phyloP scores from a whole-genome alignment of 2,329 filamentous ascomycete genomes.

The Aspergillus hortae region DNA sequence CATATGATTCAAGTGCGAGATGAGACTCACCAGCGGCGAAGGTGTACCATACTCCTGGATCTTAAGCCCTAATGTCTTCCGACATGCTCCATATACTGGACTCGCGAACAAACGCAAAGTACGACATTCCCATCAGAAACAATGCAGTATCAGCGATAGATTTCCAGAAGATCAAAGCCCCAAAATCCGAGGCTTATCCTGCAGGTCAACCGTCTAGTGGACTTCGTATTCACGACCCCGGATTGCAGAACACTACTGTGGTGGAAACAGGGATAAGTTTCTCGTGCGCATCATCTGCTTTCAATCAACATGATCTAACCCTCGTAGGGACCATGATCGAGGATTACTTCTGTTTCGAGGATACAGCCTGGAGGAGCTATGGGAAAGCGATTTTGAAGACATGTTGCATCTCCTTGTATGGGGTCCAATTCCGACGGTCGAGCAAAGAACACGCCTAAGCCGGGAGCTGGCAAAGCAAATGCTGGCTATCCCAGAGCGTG shows the following conservation, averaged over 20 bases:
- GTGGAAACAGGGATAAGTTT: constrained; percentile 28
- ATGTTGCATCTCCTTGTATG: constrained; percentile 30
- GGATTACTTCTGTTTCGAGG: constrained; percentile 28
- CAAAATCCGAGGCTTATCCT: constrained; percentile 10
- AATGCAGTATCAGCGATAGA: constrained; percentile 28
- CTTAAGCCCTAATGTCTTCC: constrained; percentile 11
- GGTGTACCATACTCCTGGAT: too few species aligned
- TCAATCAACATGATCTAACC: not conserved
- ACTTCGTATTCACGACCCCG: constrained; percentile 32
- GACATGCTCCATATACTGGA: constrained; percentile 22
- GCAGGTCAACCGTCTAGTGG: constrained; percentile 24
- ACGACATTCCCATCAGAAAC: constrained; percentile 25
- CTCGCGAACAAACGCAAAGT: constrained; percentile 24
- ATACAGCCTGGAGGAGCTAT: constrained; percentile 27
- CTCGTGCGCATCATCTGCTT: constrained; percentile 17
- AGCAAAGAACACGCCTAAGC: constrained; percentile 17
- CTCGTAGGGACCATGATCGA: constrained; percentile 24
- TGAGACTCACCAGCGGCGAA: not conserved
- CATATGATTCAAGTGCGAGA: not conserved
- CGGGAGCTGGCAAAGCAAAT: constrained; percentile 19
- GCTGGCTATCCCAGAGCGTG: constrained; percentile 18
- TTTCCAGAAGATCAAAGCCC: constrained; percentile 25
- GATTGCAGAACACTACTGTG: constrained; percentile 32
- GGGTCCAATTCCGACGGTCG: constrained; percentile 22
- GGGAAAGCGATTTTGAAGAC: constrained; percentile 30